phyloP scores from a whole-genome alignment of 495 filamentous ascomycete genomes.

The Lophiotrema nucula region DNA sequence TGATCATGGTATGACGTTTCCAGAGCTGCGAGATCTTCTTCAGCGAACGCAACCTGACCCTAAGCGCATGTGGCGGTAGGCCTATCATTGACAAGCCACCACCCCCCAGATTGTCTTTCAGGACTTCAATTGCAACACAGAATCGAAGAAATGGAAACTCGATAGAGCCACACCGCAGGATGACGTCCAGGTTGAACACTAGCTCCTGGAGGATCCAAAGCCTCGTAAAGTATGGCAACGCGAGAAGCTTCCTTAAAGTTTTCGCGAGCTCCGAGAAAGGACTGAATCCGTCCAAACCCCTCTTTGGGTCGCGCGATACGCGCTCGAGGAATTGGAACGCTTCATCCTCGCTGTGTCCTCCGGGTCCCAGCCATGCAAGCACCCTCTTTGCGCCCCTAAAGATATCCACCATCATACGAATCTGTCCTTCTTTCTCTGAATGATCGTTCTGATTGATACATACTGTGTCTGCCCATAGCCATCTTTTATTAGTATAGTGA shows the following conservation, averaged over 20 bases:
- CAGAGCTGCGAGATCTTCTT: no score
- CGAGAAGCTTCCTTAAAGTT: background rate
- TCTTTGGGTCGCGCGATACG: background rate
- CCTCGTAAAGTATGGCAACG: background rate
- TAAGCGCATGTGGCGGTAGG: no score
- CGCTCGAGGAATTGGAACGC: background rate
- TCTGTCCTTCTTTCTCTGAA: constrained; percentile 32
- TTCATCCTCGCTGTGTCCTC: background rate
- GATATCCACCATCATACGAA: constrained; percentile 35
- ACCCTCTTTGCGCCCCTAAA: constrained; percentile 31
- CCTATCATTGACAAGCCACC: no score
- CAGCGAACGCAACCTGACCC: no score
- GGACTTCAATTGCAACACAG: no score
- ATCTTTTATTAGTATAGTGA: background rate
- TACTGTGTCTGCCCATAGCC: background rate
- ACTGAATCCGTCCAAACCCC: background rate
- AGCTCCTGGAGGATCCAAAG: background rate
- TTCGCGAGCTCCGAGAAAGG: background rate
- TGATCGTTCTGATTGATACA: constrained; percentile 31
- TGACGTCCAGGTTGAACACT: background rate
- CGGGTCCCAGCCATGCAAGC: constrained; percentile 33
- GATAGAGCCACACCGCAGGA: no score
- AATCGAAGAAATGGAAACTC: no score
- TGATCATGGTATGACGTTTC: no score
- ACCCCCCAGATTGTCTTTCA: no score